phyloP scores from a whole-genome alignment of 108 stramenopile species.

The Cyclotella cryptica region DNA sequence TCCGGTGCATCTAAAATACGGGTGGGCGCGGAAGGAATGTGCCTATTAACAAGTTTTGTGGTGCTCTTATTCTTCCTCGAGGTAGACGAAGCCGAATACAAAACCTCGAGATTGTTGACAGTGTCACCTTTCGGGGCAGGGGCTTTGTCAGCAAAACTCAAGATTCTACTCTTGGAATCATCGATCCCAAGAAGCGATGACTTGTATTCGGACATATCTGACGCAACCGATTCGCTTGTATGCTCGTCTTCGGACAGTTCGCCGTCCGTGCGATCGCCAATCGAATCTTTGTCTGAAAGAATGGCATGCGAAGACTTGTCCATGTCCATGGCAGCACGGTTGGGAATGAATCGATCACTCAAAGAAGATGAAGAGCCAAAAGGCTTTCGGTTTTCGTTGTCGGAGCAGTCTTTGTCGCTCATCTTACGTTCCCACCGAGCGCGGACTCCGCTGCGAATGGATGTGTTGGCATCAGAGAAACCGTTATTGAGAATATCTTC shows the following conservation, averaged over 20 bases:
- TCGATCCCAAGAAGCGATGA: constrained; percentile 74
- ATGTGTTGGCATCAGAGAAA: constrained; percentile 86
- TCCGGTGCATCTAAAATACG: constrained; percentile 99
- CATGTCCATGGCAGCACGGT: constrained; percentile 80
- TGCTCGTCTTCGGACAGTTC: constrained; percentile 87
- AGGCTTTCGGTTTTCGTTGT: constrained; percentile 41
- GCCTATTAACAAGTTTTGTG: constrained; percentile 52
- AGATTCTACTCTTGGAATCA: constrained; percentile 76
- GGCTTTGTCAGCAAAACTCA: constrained; percentile 96
- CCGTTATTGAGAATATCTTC: constrained; percentile 85
- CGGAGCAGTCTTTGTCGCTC: constrained; percentile 27
- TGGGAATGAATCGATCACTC: constrained; percentile 89
- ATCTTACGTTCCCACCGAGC: constrained; percentile 90
- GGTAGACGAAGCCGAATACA: constrained; percentile 90
- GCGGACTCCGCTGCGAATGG: constrained; percentile 70
- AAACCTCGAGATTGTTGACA: constrained; percentile 93
- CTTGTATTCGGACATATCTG: constrained; percentile 61
- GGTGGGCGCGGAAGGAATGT: constrained; percentile 93
- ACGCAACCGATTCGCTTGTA: constrained; percentile 55
- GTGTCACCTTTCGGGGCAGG: constrained; percentile 96
- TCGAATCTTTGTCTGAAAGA: constrained; percentile 51
- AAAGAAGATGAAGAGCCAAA: constrained; percentile 20
- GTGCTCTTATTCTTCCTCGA: constrained; percentile 67
- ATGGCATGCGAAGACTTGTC: constrained; percentile 76
- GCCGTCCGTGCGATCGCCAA: constrained; percentile 66